A percentile compares a stretch with the other conserved stretches of the same genome.
Conservation (phyloP, 148 eudicot genomes). For the Suaeda aralocaspica region DNA sequence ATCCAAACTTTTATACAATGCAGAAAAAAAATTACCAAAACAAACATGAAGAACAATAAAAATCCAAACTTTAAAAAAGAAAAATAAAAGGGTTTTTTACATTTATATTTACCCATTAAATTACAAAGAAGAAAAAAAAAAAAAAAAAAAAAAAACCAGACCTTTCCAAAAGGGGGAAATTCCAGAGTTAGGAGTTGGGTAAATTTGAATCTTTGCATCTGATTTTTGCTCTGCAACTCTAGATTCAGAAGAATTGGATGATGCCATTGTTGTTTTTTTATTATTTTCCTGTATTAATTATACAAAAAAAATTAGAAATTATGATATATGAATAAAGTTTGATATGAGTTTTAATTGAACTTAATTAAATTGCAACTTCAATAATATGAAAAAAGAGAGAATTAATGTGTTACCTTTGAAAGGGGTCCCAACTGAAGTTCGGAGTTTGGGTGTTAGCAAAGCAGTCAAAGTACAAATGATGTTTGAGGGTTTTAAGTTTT, state of each 20-base stretch:
- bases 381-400: neutral
- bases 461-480: too few species aligned
- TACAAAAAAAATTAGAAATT: neutral
- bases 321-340: neutral
- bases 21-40: too few species aligned
- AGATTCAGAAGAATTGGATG: constrained; percentile 24
- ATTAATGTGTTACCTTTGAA: too few species aligned
- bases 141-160: constrained; percentile 13
- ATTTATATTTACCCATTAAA: neutral
- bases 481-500: too few species aligned
- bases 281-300: neutral
- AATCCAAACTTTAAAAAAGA: too few species aligned
- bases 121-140: neutral
- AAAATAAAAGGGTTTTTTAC: neutral
- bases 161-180: constrained; percentile 85
- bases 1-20: too few species aligned
- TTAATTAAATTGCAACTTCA: neutral
- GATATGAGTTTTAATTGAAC: neutral
- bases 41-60: too few species aligned
- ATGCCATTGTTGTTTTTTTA: constrained; percentile 15
- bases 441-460: too few species aligned
- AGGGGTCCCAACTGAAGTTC: too few species aligned
- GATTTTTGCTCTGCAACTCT: constrained; percentile 33
- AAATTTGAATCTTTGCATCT: constrained; percentile 56
- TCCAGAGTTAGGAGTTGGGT: constrained; percentile 56